A percentile compares a stretch with the other conserved stretches of the same genome.
Conservation (phyloP, 2,329 filamentous ascomycete genomes). For the Colletotrichum sp. region DNA sequence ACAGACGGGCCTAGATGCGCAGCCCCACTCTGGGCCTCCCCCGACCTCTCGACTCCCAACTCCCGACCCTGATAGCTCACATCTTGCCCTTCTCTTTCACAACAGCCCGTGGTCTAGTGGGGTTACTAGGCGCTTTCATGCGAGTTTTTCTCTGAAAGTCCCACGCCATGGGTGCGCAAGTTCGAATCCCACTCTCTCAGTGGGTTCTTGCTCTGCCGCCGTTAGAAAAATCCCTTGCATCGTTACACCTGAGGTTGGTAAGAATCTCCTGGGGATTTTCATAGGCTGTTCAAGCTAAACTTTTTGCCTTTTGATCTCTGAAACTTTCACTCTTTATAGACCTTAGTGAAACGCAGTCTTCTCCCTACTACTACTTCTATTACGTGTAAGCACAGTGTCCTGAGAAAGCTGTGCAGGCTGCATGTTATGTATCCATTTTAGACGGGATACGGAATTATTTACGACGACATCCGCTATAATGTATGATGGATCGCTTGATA, state of each 20-base stretch:
- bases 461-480: not conserved
- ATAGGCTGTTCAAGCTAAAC: not conserved
- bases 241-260: constrained; percentile 11
- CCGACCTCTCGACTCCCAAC: not conserved
- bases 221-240: constrained; percentile 1
- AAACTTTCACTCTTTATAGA: not conserved
- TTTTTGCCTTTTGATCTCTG: not conserved
- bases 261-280: constrained; percentile 1
- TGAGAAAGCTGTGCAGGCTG: not conserved
- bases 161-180: not conserved
- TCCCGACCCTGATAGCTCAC: not conserved
- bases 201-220: not conserved
- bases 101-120: not conserved
- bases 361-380: not conserved
- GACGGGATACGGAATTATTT: not conserved
- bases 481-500: not conserved
- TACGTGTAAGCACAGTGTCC: not conserved
- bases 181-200: not conserved
- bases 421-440: not conserved
- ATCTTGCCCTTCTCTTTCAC: not conserved
- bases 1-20: not conserved
- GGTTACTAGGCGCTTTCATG: not conserved
- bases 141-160: not conserved
- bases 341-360: not conserved
- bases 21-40: not conserved